phyloP scores from a whole-genome alignment of 495 filamentous ascomycete genomes.

The Penicillium daleae region DNA sequence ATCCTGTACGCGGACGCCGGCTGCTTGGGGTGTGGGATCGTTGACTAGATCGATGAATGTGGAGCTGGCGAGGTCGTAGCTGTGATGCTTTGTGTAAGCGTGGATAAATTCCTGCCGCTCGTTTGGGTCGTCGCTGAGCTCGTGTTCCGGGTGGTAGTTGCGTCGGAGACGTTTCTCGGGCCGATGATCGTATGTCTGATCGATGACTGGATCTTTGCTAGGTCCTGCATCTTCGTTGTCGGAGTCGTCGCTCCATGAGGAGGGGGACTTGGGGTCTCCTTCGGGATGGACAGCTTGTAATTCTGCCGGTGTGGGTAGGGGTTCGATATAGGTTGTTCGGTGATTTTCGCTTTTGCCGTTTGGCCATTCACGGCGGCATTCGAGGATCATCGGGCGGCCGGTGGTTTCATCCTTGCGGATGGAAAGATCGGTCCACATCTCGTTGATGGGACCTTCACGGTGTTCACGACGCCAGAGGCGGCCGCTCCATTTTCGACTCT shows the following conservation, averaged over 20 bases:
- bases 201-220: constrained; percentile 31
- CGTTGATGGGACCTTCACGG: constrained; percentile 74
- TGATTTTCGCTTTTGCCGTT: constrained; percentile 59
- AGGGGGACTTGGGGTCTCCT: constrained; percentile 13
- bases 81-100: constrained; percentile 60
- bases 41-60: constrained; percentile 71
- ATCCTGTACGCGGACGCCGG: constrained; percentile 44
- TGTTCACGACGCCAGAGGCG: constrained; percentile 70
- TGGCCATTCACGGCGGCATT: constrained; percentile 74
- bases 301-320: constrained; percentile 53
- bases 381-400: constrained; percentile 63
- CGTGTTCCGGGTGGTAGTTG: constrained; percentile 52
- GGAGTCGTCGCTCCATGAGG: not conserved
- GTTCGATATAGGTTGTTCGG: constrained; percentile 70
- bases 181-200: constrained; percentile 43
- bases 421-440: constrained; percentile 72
- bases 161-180: constrained; percentile 44
- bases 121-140: constrained; percentile 43
- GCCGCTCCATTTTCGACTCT: constrained; percentile 26
- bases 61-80: constrained; percentile 60
- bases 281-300: constrained; percentile 18
- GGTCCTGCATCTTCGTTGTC: not conserved
- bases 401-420: constrained; percentile 66
- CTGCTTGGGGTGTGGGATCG: constrained; percentile 45
- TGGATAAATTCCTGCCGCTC: constrained; percentile 54